These are phyloP conservation scores for Dissoconium aciculare DNA, from an alignment of 2,329 filamentous ascomycete genomes.

Conservation along the genomic window DNA sequence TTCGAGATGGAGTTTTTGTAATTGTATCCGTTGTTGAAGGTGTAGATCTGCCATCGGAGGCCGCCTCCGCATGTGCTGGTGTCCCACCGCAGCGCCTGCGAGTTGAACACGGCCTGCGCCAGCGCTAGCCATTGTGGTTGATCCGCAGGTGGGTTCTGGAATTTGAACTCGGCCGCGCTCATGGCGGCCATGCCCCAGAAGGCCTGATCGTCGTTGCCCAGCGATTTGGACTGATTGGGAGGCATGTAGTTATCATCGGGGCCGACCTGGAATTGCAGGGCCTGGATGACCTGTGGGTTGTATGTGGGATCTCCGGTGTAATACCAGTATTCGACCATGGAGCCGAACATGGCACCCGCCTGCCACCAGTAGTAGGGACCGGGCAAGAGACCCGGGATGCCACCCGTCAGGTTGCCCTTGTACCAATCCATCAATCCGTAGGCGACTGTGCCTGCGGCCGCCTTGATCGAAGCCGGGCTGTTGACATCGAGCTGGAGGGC, in stretches of 20 bases:
- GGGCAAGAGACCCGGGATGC: conserved; percentile 42
- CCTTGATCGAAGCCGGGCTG: conserved; percentile 28
- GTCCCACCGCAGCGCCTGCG: conserved; percentile 27
- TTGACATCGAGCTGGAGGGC: conserved; percentile 15
- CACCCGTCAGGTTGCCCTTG: conserved; percentile 36
- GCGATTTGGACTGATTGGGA: conserved; percentile 22
- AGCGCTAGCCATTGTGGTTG: conserved; percentile 33
- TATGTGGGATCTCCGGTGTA: conserved; percentile 50
- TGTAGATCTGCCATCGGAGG: conserved; percentile 24
- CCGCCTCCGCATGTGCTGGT: conserved; percentile 25
- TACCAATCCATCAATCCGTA: conserved; percentile 36
- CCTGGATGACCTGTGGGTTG: conserved; percentile 44
- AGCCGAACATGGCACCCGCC: conserved; percentile 47
- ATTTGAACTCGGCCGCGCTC: conserved; percentile 39
- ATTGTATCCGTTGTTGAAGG: conserved; percentile 37
- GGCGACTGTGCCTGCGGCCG: conserved; percentile 29
- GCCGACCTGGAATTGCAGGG: conserved; percentile 47
- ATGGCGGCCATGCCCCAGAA: conserved; percentile 45
- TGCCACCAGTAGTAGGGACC: conserved; percentile 65
- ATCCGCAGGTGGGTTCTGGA: conserved; percentile 28
- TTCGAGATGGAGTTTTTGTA: conserved; percentile 38
- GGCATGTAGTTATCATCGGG: conserved; percentile 45
- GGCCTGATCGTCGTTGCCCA: conserved; percentile 43
- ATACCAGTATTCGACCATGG: conserved; percentile 56
- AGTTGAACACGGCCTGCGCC: conserved; percentile 30